Conservation (phyloP, 805 yeast species). For the Spathaspora boniae region DNA sequence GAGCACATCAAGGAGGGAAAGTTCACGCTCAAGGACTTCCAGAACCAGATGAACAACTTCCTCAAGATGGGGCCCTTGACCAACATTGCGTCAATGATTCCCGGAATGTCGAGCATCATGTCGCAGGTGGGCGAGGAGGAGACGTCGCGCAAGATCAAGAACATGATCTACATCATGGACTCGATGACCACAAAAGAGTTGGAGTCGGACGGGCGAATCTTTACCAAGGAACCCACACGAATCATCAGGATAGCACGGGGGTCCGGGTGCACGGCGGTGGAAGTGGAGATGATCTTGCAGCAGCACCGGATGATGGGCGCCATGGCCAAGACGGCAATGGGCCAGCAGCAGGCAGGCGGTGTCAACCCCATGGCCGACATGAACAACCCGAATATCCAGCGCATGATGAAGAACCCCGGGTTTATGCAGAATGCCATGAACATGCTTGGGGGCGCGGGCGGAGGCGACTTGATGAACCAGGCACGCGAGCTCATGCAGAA, state of each 20-base stretch:
- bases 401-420: slow-evolving; percentile 53
- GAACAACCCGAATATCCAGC: slow-evolving; percentile 43
- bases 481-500: slow-evolving; percentile 54
- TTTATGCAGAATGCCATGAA: slow-evolving; percentile 62
- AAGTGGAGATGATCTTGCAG: slow-evolving; percentile 85
- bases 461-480: slow-evolving; percentile 22
- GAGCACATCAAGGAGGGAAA: slow-evolving; percentile 94
- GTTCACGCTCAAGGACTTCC: slow-evolving; percentile 86
- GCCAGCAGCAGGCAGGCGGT: slow-evolving; percentile 25
- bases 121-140: slow-evolving; percentile 90
- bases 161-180: slow-evolving; percentile 89
- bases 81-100: slow-evolving; percentile 92
- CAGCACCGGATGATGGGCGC: slow-evolving; percentile 94
- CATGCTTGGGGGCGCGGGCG: slow-evolving; percentile 53
- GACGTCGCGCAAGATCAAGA: slow-evolving; percentile 74
- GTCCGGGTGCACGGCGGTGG: slow-evolving; percentile 87
- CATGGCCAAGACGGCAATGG: slow-evolving; percentile 73
- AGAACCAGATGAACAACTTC: slow-evolving; percentile 91
- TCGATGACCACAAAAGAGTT: slow-evolving; percentile 93
- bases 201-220: slow-evolving; percentile 82
- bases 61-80: slow-evolving; percentile 96
- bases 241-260: slow-evolving; percentile 91
- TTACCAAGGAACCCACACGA: slow-evolving; percentile 78
- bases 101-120: slow-evolving; percentile 83
- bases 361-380: slow-evolving; percentile 10